Base-by-base conservation (phyloP, 345 rosid species). In the Populus euphratica region DNA sequence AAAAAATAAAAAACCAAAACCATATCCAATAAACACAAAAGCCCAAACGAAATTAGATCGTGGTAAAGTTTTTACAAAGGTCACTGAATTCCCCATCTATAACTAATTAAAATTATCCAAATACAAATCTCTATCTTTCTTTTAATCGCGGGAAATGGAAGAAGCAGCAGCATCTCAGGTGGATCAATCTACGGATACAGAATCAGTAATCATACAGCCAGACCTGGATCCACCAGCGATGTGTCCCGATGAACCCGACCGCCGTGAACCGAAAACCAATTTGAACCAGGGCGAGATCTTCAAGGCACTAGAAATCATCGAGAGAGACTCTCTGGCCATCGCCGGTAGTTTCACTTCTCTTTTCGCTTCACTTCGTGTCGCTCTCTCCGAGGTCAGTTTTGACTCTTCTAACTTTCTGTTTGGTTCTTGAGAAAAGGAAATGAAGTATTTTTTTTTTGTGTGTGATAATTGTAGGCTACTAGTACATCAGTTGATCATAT, bases 271-370 rank as follows among this genome's bases (percentile, higher is more conserved):
- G 63, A 72, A 77, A 61, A 76, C 84, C 35, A 35, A 74, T 64
- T 49, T 78, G 75, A 83, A 87, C 6, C 90, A 78, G 67, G 79
- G 82, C 65, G 91, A 89, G 74, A 89, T 96, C 78, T 73, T 89
- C 66, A 88, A 76, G 80, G 93, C 93, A 1, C 81, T 96, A 67
- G 93, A 93, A 72, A 87, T 89, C 36, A 92, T 92, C 25, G 96
- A 93, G 90, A 91, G 91, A 75, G 98, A 93, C 78, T 91, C 98
- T 31, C 59, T 82, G 8, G 96, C 97, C 59, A 87, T 96, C 56
- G 91, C 99, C 31, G 89, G 91, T 76, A 93, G 99, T 85, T 93
- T 92, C 86, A 84, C 93, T 49, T 86, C 93, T 76, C 94, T 93
- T 59, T 96, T 92, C 73, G 85, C 86, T 68, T 93, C 98, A 6